phyloP scores from a whole-genome alignment of 2,329 filamentous ascomycete genomes.

The Escovopsis sp. region DNA sequence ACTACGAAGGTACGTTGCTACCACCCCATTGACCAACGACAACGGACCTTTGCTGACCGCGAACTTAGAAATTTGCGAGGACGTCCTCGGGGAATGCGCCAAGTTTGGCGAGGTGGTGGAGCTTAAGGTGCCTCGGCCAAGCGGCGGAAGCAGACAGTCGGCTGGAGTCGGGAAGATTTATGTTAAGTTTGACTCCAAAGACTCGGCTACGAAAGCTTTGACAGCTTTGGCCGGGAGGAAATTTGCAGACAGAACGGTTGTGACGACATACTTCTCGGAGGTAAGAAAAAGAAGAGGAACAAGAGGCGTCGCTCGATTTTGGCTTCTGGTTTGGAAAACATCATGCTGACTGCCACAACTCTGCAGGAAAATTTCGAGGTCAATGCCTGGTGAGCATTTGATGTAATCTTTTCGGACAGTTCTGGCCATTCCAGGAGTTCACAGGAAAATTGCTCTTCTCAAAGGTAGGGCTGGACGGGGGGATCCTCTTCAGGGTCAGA shows the following conservation, averaged over 20 bases:
- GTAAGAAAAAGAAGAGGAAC: slow-evolving; percentile 27
- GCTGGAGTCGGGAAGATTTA: slow-evolving; percentile 95
- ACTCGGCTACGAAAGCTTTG: slow-evolving; percentile 70
- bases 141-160: slow-evolving; percentile 66
- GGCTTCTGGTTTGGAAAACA: not conserved
- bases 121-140: slow-evolving; percentile 86
- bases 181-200: slow-evolving; percentile 74
- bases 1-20: slow-evolving; percentile 62
- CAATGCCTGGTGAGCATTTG: slow-evolving; percentile 54
- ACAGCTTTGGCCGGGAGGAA: slow-evolving; percentile 86
- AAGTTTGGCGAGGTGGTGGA: slow-evolving; percentile 79
- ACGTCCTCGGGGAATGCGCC: slow-evolving; percentile 80
- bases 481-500: not conserved
- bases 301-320: not conserved
- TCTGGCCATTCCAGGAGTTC: not conserved
- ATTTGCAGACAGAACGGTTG: slow-evolving; percentile 90
- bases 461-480: not conserved
- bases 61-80: slow-evolving; percentile 77
- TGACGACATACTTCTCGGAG: slow-evolving; percentile 93
- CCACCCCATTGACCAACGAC: not conserved
- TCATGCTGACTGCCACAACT: slow-evolving; percentile 16
- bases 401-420: slow-evolving; percentile 5
- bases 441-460: not conserved
- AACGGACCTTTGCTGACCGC: slow-evolving; percentile 19
- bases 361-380: slow-evolving; percentile 84